Base-by-base conservation (phyloP, 225 moss, liverwort and hornwort species). In the Anthoceros angustus region DNA sequence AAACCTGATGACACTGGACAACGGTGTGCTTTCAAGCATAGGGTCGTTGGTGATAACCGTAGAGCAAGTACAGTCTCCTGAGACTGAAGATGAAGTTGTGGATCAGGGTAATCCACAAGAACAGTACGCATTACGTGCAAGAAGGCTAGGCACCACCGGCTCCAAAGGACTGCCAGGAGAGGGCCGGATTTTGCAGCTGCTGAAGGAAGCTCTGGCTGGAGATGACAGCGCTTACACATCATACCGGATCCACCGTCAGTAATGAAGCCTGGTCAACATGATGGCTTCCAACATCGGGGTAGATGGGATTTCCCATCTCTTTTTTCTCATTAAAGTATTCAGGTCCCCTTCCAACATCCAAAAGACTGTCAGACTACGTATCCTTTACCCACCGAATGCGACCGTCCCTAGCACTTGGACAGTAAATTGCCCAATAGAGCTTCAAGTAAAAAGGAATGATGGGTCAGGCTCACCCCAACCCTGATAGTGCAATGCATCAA, bases 31-130 rank as follows among this genome's bases (percentile, higher is more conserved):
- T 10, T 74, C 78, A 6, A 79, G 88, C 26, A 68, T 87, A 11
- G 95, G 95, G 43, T 79, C 85, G 64, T 69, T 98, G 21, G 73
- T 98, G 42, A 88, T 81, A 8, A 86, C 80, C 3, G 87, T 98
- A 4, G 88, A 92, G 63, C 75, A 74, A 70, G 68, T 68, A 49
- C 42, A 40, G 7, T 20, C n/a, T 20, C 5, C 23, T 23, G 55
- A 55, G 55, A 55, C n/a, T 9, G 55, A 18, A 55, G 55, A 55
- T 18, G n/a, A 18, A 18, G 55, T 4, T 32, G 32, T 32, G 32
- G 32, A 32, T 32, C 32, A 55, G 23, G 18, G 14, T 55, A 12
- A 55, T 55, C n/a, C 55, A 55, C n/a, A 15, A 8, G 55, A 18
- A 4, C 5, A 55, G 55, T 55, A 55, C 55, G 23, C 23, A 23